Evolutionary conservation across 495 filamentous ascomycete genomes (phyloP).

Genomic region (Lasiosphaeria hispida): DNA sequence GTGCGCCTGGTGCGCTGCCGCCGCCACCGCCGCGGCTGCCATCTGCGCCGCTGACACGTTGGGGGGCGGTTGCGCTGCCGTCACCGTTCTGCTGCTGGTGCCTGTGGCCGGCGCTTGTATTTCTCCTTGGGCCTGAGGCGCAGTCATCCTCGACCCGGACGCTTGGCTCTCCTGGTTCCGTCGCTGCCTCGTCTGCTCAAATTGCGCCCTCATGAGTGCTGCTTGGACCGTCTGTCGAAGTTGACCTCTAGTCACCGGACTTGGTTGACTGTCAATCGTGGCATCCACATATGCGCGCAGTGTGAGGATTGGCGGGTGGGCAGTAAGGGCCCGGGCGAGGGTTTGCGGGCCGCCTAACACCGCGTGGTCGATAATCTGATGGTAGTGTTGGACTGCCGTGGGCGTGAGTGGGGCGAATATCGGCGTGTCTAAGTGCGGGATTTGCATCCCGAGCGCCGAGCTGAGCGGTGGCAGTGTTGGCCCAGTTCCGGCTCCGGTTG

Average conservation of each 20-base stretch:
- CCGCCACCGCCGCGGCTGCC: slow-evolving; percentile 19
- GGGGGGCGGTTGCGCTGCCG: not conserved
- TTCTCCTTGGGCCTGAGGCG: not conserved
- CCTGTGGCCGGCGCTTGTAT: not conserved
- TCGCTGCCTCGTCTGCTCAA: slow-evolving; percentile 35
- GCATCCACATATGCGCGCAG: slow-evolving; percentile 40
- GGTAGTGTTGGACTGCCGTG: slow-evolving; percentile 24
- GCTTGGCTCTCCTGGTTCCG: slow-evolving; percentile 22
- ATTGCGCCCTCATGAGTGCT: slow-evolving; percentile 42
- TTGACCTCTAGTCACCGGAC: slow-evolving; percentile 38
- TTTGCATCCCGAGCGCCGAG: not conserved
- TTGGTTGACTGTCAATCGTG: slow-evolving; percentile 43
- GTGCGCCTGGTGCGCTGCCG: slow-evolving; percentile 25
- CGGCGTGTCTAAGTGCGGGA: slow-evolving; percentile 1
- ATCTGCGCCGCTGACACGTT: slow-evolving; percentile 11
- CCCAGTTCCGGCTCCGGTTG: not conserved
- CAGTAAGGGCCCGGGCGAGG: slow-evolving; percentile 42
- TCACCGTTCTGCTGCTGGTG: not conserved
- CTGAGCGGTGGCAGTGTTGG: not conserved
- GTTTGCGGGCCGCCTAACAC: slow-evolving; percentile 43
- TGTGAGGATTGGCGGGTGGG: slow-evolving; percentile 44
- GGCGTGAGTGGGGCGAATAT: slow-evolving; percentile 4
- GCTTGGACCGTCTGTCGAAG: slow-evolving; percentile 42
- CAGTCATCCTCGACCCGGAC: not conserved
- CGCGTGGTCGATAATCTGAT: slow-evolving; percentile 42